Base-by-base conservation (phyloP, 129 eudicot species). In the Artemisia annua region DNA sequence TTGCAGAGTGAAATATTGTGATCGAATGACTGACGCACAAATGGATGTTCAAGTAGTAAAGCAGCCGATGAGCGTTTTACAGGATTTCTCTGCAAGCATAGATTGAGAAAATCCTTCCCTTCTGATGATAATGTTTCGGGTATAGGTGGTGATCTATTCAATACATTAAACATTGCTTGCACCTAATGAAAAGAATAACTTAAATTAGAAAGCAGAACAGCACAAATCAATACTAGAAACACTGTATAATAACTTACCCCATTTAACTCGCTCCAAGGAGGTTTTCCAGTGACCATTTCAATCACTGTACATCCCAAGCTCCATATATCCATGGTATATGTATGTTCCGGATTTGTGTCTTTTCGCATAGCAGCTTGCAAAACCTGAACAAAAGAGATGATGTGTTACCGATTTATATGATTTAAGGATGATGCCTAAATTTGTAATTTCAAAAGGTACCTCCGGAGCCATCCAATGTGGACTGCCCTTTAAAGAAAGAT, bases 401-500 rank as follows among this genome's bases (percentile, higher is more conserved):
- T 44, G 22, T 13, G 4, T 68, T 15, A 55, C 63, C 61, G 46
- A 3, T 69, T 61, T 72, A 46, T 26, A 56, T 39, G 58, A 28
- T 19, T 44, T 56, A 74, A 75, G 66, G 53, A 66, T 5, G 18
- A 63, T 58, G 67, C 39, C 61, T 62, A 57, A 35, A 20, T 52
- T 30, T 48, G 28, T 55, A 28, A 58, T 60, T 24, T n/a, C 62
- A 32, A 69, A 19, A 63, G 39, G 62, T 84, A 93, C 98, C 98
- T 93, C 98, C 56, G 98, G 98, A 74, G 97, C 97, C 96, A 93
- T 87, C 98, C 98, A 93, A 44, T 93, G 84, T 52, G 98, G 97
- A 69, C 86, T 93, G 19, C 98, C 98, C 86, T 93, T 93, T 70
- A 90, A 64, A 24, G 98, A 93, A 77, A 93, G 97, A 78, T 86